Percentiles rank a stretch among this genome's conserved stretches.
These are phyloP conservation scores for Ophioceras dolichostomum DNA, from an alignment of 2,329 filamentous ascomycete species.

Conservation along the genomic window DNA sequence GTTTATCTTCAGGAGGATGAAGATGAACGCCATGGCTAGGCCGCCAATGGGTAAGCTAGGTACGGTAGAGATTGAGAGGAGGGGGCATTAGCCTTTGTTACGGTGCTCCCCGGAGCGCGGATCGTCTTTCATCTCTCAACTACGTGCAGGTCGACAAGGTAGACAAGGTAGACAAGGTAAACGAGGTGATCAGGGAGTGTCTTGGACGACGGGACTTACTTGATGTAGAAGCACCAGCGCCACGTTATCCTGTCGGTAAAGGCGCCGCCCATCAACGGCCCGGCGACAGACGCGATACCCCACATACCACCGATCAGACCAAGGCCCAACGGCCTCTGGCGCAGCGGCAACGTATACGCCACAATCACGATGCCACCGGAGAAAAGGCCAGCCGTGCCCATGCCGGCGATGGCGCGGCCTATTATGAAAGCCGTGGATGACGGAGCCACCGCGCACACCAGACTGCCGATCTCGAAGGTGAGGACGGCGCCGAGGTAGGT, in stretches of 20 bases:
- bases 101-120: too few relatives aligned
- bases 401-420: constrained; percentile 32
- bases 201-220: too few relatives aligned
- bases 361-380: constrained; percentile 31
- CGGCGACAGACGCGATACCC: constrained; percentile 29
- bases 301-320: constrained; percentile 38
- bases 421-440: constrained; percentile 30
- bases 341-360: constrained; percentile 31
- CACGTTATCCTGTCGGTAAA: constrained; percentile 24
- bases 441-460: constrained; percentile 24
- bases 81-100: too few relatives aligned
- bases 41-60: constrained; percentile 8
- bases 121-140: too few relatives aligned
- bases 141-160: too few relatives aligned
- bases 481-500: constrained; percentile 19
- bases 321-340: constrained; percentile 36
- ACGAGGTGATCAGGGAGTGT: too few relatives aligned
- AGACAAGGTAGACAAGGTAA: too few relatives aligned
- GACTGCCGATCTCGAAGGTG: constrained; percentile 6
- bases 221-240: constrained; percentile 15
- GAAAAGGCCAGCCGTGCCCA: constrained; percentile 31
- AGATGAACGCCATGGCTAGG: constrained; percentile 19
- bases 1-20: constrained; percentile 31
- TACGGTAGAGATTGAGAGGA: too few relatives aligned
- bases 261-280: constrained; percentile 29